phyloP scores from a whole-genome alignment of 805 yeast species.

The Candida hungchunana region DNA sequence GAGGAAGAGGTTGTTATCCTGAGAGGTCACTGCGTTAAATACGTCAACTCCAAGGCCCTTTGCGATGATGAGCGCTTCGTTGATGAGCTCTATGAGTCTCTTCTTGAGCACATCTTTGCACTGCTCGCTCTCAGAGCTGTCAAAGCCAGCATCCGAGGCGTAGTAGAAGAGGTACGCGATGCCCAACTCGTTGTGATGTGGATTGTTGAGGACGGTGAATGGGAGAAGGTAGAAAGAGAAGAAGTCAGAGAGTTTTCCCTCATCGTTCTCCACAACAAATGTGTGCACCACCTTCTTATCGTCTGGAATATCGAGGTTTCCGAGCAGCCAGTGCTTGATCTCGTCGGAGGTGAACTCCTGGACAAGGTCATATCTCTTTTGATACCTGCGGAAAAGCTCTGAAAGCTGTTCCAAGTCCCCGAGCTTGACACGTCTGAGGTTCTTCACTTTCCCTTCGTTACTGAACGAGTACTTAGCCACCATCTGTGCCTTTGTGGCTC shows the following conservation, averaged over 20 bases:
- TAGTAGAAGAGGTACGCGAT: conserved; percentile 90
- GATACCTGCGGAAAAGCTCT: conserved; percentile 56
- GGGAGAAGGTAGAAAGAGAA: conserved; percentile 88
- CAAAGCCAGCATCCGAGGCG: conserved; percentile 64
- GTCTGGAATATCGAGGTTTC: conserved; percentile 35
- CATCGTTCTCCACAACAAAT: conserved; percentile 62
- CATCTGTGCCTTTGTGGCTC: conserved; percentile 67
- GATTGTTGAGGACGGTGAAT: conserved; percentile 70
- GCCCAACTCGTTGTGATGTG: conserved; percentile 61
- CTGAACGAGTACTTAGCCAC: conserved; percentile 63
- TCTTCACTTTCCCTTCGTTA: conserved; percentile 43
- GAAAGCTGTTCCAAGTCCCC: conserved; percentile 64
- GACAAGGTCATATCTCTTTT: conserved; percentile 64
- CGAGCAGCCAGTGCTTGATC: conserved; percentile 77
- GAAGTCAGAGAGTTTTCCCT: conserved; percentile 75
- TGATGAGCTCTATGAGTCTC: conserved; percentile 58
- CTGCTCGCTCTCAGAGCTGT: conserved; percentile 31
- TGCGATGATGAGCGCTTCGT: conserved; percentile 74
- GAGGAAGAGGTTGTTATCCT: conserved; percentile 82
- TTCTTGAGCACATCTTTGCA: conserved; percentile 44
- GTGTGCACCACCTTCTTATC: conserved; percentile 57
- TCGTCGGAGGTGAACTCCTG: conserved; percentile 70
- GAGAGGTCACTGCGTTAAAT: conserved; percentile 86
- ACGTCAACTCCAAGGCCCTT: conserved; percentile 74
- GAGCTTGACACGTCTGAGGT: conserved; percentile 47